These are phyloP conservation scores for Picea sitchensis DNA, from an alignment of 75 land plant species.

Conservation along the genomic window DNA sequence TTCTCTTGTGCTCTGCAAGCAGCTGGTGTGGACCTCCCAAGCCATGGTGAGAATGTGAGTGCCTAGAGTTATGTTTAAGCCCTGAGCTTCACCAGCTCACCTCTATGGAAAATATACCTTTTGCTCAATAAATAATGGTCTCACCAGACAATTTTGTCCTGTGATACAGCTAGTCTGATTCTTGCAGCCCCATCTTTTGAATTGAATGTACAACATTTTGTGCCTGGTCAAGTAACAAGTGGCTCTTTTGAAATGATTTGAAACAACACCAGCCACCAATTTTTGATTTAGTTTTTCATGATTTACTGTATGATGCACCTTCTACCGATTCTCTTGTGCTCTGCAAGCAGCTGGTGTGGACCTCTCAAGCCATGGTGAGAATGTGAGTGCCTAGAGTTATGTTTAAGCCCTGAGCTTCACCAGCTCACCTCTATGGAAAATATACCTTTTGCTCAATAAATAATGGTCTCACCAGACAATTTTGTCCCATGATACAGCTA, in stretches of 20 bases:
- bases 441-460: not conserved
- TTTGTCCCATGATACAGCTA: not conserved
- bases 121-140: not conserved
- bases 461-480: not conserved
- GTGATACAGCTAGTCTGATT: not conserved
- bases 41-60: not conserved
- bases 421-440: not conserved
- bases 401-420: not conserved
- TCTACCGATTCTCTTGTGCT: too few species aligned
- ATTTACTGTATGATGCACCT: too few species aligned
- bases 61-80: not conserved
- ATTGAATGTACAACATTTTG: too few species aligned
- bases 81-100: not conserved
- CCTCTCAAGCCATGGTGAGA: not conserved
- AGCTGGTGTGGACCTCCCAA: not conserved
- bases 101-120: not conserved
- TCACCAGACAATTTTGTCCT: not conserved
- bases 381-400: not conserved
- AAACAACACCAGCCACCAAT: too few species aligned
- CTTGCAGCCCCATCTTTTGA: not conserved
- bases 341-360: not conserved
- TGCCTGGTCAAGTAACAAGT: too few species aligned
- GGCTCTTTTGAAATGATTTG: too few species aligned
- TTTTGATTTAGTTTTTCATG: too few species aligned
- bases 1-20: not conserved